Conservation (phyloP, 2,329 filamentous ascomycete genomes). For the Epichloe coenophiala region DNA sequence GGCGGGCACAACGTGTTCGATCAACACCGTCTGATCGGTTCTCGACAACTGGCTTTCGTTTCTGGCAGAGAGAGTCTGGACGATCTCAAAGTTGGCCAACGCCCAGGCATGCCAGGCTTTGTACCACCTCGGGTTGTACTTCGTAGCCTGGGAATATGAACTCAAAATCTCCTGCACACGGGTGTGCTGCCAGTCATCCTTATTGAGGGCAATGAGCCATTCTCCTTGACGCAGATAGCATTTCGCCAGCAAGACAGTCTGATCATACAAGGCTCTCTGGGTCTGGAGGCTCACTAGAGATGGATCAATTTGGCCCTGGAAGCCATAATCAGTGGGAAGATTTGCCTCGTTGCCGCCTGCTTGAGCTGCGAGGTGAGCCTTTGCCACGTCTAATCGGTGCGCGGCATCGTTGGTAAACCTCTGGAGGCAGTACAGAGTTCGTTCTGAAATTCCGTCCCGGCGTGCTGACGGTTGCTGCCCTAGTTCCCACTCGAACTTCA, state of each 20-base stretch:
- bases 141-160: constrained; percentile 85
- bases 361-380: constrained; percentile 34
- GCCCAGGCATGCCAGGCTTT: constrained; percentile 99
- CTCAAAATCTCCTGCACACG: constrained; percentile 77
- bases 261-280: constrained; percentile 42
- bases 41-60: constrained; percentile 37
- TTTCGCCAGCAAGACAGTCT: constrained; percentile 69
- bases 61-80: constrained; percentile 62
- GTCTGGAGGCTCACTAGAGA: constrained; percentile 33
- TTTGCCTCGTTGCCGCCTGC: constrained; percentile 29
- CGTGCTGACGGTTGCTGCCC: constrained; percentile 45
- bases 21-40: constrained; percentile 51
- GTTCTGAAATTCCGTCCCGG: constrained; percentile 34
- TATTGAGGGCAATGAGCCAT: constrained; percentile 79
- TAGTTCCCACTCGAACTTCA: constrained; percentile 93
- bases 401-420: constrained; percentile 48
- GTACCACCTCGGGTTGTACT: constrained; percentile 91
- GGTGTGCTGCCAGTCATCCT: constrained; percentile 78
- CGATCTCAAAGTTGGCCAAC: constrained; percentile 94
- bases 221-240: constrained; percentile 94
- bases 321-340: constrained; percentile 33
- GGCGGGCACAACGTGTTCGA: constrained; percentile 85
- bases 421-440: constrained; percentile 44
- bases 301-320: constrained; percentile 33
- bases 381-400: constrained; percentile 38